These are phyloP conservation scores for Pythium aristosporum DNA, from an alignment of 352 stramenopile species.

Conservation along the genomic window DNA sequence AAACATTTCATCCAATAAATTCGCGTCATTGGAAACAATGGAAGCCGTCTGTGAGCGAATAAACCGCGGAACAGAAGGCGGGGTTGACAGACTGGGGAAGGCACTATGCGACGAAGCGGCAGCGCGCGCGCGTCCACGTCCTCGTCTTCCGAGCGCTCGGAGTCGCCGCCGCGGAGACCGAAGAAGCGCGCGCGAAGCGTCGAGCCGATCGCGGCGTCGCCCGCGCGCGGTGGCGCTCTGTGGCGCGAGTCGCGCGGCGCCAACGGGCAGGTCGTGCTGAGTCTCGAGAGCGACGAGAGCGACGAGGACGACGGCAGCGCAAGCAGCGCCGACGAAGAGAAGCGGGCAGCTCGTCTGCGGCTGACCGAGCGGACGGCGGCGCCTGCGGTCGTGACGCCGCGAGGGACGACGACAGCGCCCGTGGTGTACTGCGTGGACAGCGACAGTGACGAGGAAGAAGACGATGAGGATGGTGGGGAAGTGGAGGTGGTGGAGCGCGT, in stretches of 20 bases:
- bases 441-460: constrained; percentile 18
- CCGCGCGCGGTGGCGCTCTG: constrained; percentile 29
- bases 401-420: not conserved
- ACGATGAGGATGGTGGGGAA: constrained; percentile 1
- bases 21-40: constrained; percentile 14
- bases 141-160: not conserved
- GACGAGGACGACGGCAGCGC: constrained; percentile 6
- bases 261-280: constrained; percentile 60
- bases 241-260: constrained; percentile 58
- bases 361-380: not conserved
- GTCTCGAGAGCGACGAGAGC: constrained; percentile 21
- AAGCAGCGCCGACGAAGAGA: not conserved
- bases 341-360: not conserved
- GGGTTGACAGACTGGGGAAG: constrained; percentile 3
- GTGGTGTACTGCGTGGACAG: constrained; percentile 27
- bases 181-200: constrained; percentile 68
- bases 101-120: constrained; percentile 9
- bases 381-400: constrained; percentile 8
- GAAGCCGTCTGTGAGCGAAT: constrained; percentile 14
- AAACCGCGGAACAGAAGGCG: not conserved
- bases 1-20: constrained; percentile 14
- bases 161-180: constrained; percentile 30
- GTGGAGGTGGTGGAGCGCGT: constrained; percentile 13
- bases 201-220: constrained; percentile 37
- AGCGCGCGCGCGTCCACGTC: constrained; percentile 1